Evolutionary conservation across 1,284 basidiomycete species (phyloP).

Genomic region (Cryptococcus sp.): DNA sequence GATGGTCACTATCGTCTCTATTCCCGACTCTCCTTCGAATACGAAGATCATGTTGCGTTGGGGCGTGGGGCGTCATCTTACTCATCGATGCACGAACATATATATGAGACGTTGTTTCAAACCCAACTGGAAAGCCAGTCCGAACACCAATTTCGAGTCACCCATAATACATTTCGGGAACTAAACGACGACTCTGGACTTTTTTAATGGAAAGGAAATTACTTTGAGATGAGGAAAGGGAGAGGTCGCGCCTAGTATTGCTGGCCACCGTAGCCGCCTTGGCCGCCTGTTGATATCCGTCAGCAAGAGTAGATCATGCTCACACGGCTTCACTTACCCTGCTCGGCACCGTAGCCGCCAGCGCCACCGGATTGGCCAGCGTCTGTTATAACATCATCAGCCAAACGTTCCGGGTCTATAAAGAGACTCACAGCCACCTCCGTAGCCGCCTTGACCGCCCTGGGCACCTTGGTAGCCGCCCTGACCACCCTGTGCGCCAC

Average conservation of each 20-base stretch:
- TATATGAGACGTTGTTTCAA: not conserved
- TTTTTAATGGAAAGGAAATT: slow-evolving; percentile 2
- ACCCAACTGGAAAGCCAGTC: not conserved
- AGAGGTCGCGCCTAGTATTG: not conserved
- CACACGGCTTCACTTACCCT: not conserved
- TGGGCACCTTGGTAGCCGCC: slow-evolving; percentile 10
- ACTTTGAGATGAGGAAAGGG: not conserved
- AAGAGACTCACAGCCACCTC: not conserved
- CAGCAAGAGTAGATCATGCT: not conserved
- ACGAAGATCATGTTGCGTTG: not conserved
- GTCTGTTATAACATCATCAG: not conserved
- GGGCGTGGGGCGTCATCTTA: no score
- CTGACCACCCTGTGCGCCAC: slow-evolving; percentile 20
- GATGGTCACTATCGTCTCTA: not conserved
- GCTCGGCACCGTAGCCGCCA: slow-evolving; percentile 9
- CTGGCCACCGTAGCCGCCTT: not conserved
- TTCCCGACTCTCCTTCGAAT: not conserved
- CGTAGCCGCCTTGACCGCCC: slow-evolving; percentile 2
- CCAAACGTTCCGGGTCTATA: not conserved
- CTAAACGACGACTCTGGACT: not conserved
- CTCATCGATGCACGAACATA: not conserved
- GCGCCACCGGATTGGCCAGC: slow-evolving; percentile 16
- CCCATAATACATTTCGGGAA: slow-evolving; percentile 9
- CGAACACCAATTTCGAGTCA: slow-evolving; percentile 2
- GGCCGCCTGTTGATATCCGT: not conserved